Base-by-base conservation (phyloP, 1,139 yeast species). In the Debaryomyces fabryi region DNA sequence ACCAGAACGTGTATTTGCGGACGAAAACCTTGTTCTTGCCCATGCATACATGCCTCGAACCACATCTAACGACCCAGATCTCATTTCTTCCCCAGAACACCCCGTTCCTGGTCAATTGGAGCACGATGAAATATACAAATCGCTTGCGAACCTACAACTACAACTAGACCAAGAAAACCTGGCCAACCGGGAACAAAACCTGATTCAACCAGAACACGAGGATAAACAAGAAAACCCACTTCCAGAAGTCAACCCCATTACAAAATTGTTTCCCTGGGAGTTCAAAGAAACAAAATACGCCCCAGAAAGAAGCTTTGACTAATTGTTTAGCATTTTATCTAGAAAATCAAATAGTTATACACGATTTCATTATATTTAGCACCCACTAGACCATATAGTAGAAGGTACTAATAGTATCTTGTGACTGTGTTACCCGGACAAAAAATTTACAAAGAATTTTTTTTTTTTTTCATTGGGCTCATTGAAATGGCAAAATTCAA, bases 221-320 rank as follows among this genome's bases (percentile, higher is more conserved):
- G 23, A 16, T 7, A 20, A 6, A 21, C 6, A 13, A n/a, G 35
- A 21, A 27, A 8, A 12, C 13, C 12, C 30, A 27, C 29, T 12
- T 25, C 29, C 12, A 25, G 29, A 2, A 9, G 8, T 6, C 8
- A 21, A 10, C 15, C 12, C 35, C 2, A 51, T 58, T 18, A 61
- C 63, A 7, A 64, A 62, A 47, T 48, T 72, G 16, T 72, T 72
- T 52, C 78, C 78, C 0, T 72, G 78, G 78, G 77, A 72, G 52
- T 65, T 58, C 48, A 59, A 59, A 45, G 53, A 54, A 6, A 44
- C 42, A 30, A 47, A 24, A 37, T 38, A 38, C 6, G 48, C 47
- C 12, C 61, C 74, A 3, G 73, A 68, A 49, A 53, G 76, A 47
- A 60, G 60, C 4, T 71, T 69, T 58, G 69, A 68, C 33, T 59